These are phyloP conservation scores for Amaranthus cruentus DNA, from an alignment of 148 eudicot genomes.

Conservation along the genomic window DNA sequence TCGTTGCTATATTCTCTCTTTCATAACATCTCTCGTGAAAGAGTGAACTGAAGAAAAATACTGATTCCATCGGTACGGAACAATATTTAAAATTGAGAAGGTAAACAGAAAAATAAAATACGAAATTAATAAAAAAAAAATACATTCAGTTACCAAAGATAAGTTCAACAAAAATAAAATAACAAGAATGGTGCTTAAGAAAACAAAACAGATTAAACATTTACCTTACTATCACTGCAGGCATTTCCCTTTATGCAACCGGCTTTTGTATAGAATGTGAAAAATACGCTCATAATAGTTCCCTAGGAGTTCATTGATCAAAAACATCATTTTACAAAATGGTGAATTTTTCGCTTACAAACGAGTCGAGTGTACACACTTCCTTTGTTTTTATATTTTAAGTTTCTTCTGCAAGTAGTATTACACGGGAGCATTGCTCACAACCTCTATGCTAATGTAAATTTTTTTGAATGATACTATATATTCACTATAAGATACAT, in stretches of 20 bases:
- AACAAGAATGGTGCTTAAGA: too few relatives aligned
- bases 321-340: conserved; percentile 8
- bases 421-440: conserved; percentile 11
- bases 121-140: too few relatives aligned
- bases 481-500: conserved; percentile 20
- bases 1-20: too few relatives aligned
- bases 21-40: too few relatives aligned
- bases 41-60: too few relatives aligned
- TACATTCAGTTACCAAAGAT: too few relatives aligned
- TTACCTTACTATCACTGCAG: background rate
- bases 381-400: background rate
- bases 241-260: background rate
- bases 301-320: background rate
- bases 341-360: background rate
- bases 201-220: too few relatives aligned
- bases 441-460: conserved; percentile 8
- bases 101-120: too few relatives aligned
- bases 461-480: background rate
- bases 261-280: conserved; percentile 7
- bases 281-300: conserved; percentile 8
- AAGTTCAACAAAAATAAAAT: too few relatives aligned
- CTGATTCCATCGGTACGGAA: too few relatives aligned
- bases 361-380: background rate
- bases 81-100: too few relatives aligned
- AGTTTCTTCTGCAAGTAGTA: background rate